Conservation (phyloP, 352 stramenopile species). For the Halophytophthora batemanensis region DNA sequence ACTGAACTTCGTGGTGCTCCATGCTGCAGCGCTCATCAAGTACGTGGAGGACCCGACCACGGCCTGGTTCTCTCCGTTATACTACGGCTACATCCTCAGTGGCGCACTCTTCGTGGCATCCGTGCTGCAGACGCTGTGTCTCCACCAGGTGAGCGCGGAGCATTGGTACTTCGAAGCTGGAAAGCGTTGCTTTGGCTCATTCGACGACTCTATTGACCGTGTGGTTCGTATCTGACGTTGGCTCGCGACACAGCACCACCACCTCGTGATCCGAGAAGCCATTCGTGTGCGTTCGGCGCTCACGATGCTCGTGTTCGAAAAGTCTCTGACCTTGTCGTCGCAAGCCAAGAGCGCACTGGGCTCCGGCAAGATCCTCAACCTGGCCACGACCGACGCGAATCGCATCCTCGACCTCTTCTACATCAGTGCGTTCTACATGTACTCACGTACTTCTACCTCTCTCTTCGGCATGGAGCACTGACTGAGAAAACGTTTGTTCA, state of each 20-base stretch:
- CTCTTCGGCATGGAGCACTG: background rate
- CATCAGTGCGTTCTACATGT: constrained; percentile 7
- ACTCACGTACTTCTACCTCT: background rate
- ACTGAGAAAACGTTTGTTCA: background rate
- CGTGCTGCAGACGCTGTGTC: constrained; percentile 47
- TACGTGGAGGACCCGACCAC: constrained; percentile 54
- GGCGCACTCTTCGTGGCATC: constrained; percentile 42
- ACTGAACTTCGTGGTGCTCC: no score
- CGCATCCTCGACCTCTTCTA: constrained; percentile 87
- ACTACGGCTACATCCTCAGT: constrained; percentile 64
- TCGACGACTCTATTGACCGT: background rate
- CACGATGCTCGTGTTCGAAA: constrained; percentile 65
- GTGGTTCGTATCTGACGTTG: background rate
- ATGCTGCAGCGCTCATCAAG: constrained; percentile 42
- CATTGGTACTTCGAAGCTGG: background rate
- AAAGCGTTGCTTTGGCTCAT: no score
- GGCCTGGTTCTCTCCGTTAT: constrained; percentile 33
- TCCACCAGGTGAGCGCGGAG: constrained; percentile 39
- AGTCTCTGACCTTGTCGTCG: constrained; percentile 50
- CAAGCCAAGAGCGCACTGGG: constrained; percentile 53
- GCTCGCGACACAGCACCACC: constrained; percentile 49
- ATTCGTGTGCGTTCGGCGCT: constrained; percentile 61
- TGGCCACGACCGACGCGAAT: constrained; percentile 93
- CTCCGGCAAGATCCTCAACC: constrained; percentile 89
- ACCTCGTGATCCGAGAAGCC: constrained; percentile 61